Evolutionary conservation across 805 yeast species (phyloP).

Genomic region (Huiozyma naganishii): DNA sequence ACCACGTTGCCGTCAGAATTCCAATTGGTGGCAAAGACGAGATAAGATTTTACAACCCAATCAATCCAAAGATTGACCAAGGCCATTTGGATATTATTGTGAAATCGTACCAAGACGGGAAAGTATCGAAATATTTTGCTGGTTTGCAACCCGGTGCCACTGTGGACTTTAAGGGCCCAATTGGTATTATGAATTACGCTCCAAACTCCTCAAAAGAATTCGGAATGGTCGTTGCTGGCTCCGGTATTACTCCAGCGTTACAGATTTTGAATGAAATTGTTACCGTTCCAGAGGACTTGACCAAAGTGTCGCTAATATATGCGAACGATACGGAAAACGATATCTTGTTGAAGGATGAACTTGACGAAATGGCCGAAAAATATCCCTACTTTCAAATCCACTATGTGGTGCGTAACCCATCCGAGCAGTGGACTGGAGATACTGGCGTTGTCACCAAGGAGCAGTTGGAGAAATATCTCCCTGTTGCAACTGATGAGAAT

Average conservation of each 20-base stretch:
- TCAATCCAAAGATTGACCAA: constrained; percentile 54
- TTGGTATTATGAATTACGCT: constrained; percentile 57
- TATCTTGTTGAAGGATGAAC: constrained; percentile 58
- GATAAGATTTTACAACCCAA: constrained; percentile 65
- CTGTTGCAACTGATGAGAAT: constrained; percentile 36
- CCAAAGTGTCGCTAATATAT: constrained; percentile 51
- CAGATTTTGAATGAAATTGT: constrained; percentile 65
- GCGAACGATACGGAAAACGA: constrained; percentile 74
- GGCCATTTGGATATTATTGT: constrained; percentile 72
- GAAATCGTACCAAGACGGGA: constrained; percentile 65
- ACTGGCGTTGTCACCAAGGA: constrained; percentile 53
- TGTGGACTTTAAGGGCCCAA: constrained; percentile 69
- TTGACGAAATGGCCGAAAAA: constrained; percentile 54
- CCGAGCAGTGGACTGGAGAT: constrained; percentile 43
- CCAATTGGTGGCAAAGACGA: constrained; percentile 27
- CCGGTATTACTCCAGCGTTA: constrained; percentile 83
- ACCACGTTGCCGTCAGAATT: constrained; percentile 52
- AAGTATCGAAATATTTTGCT: constrained; percentile 59
- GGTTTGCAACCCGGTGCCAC: constrained; percentile 50
- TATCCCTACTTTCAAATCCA: constrained; percentile 54
- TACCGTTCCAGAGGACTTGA: constrained; percentile 56
- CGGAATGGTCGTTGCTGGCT: constrained; percentile 72
- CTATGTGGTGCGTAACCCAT: constrained; percentile 46
- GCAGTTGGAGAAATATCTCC: constrained; percentile 43
- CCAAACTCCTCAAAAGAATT: constrained; percentile 51